A percentile compares a stretch with the other conserved stretches of the same genome.
phyloP scores from a whole-genome alignment of 352 stramenopile species.

The Thraustotheca clavata region DNA sequence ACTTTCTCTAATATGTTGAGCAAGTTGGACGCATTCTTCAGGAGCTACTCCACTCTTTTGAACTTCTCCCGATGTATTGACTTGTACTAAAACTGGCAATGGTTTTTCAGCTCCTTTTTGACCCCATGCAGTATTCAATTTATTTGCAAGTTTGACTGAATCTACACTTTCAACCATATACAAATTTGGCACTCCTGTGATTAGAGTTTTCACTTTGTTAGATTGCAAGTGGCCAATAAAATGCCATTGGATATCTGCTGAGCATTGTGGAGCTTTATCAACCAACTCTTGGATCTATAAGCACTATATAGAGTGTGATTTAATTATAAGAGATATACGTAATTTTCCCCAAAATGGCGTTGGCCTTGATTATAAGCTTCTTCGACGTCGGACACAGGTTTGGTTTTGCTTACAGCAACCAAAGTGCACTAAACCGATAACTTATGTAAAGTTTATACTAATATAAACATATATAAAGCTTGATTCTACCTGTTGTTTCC shows the following conservation, averaged over 20 bases:
- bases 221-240: slow-evolving; percentile 98
- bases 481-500: slow-evolving; percentile 34
- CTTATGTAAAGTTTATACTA: neutral
- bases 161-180: slow-evolving; percentile 95
- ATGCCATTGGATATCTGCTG: slow-evolving; percentile 92
- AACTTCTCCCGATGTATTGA: slow-evolving; percentile 98
- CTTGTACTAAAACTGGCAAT: slow-evolving; percentile 94
- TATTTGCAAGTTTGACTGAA: slow-evolving; percentile 94
- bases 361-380: slow-evolving; percentile 88
- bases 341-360: slow-evolving; percentile 98
- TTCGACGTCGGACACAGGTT: slow-evolving; percentile 81
- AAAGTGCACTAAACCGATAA: slow-evolving; percentile 47
- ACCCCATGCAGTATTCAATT: slow-evolving; percentile 85
- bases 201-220: slow-evolving; percentile 94
- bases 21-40: slow-evolving; percentile 65
- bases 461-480: neutral
- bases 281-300: slow-evolving; percentile 92
- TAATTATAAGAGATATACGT: slow-evolving; percentile 48
- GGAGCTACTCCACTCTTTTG: slow-evolving; percentile 91
- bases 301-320: slow-evolving; percentile 6
- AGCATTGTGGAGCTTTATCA: slow-evolving; percentile 86
- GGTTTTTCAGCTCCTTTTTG: slow-evolving; percentile 46
- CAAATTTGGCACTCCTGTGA: slow-evolving; percentile 88
- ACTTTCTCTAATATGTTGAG: slow-evolving; percentile 80
- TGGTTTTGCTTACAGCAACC: slow-evolving; percentile 94